Conservation (phyloP, 176 grass and related monocot species). For the Eremochloa ophiuroides region DNA sequence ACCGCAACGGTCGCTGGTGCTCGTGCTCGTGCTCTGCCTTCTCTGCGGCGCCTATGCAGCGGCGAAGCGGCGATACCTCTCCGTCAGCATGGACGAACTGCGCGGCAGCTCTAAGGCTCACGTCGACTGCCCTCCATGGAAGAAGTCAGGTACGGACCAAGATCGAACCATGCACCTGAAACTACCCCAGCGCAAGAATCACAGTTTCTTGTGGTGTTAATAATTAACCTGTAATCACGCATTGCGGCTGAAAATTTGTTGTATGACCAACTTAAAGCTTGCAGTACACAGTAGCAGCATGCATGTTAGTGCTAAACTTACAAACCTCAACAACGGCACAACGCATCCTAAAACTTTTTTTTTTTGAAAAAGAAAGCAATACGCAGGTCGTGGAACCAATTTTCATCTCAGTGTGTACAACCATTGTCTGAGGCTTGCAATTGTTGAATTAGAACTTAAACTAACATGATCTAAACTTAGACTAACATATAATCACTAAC, state of each 20-base stretch:
- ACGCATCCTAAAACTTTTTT: background rate
- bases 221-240: too few species aligned
- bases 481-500: too few species aligned
- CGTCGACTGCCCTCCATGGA: slow-evolving; percentile 18
- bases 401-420: background rate
- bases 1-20: too few species aligned
- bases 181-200: too few species aligned
- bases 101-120: background rate
- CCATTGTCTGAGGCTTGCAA: background rate
- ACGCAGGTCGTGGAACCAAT: background rate
- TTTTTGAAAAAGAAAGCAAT: background rate
- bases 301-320: too few species aligned
- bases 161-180: background rate
- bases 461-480: too few species aligned
- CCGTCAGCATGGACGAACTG: background rate
- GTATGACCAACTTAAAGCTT: too few species aligned
- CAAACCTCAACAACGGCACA: background rate
- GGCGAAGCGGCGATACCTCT: background rate
- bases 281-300: too few species aligned
- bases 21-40: background rate
- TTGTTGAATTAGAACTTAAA: too few species aligned
- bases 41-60: background rate
- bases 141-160: background rate
- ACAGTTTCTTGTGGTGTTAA: too few species aligned
- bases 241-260: too few species aligned